Base-by-base conservation (phyloP, 768 basidiomycete genomes). In the Tulasnella calospora region DNA sequence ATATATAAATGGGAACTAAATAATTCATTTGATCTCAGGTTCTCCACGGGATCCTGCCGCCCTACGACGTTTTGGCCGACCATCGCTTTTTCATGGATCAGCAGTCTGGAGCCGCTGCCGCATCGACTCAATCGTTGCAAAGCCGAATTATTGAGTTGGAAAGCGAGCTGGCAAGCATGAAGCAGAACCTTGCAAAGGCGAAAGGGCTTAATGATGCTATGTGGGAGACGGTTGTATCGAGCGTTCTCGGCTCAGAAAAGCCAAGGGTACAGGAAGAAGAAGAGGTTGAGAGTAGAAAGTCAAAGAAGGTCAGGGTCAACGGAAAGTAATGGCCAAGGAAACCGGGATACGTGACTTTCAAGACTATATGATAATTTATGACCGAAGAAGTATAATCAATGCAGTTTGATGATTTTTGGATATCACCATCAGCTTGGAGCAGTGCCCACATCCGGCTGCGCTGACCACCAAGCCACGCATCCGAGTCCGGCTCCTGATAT, bases 151-250 rank as follows among this genome's bases (percentile, higher is more conserved):
- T 87, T 21, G 89, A 91, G 81, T 89, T 97, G 0, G 92, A 95
- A 84, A 84, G 85, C 3, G 94, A 98, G 83, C 88, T 95, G 10
- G 87, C 86, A 73, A 85, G 83, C 35, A 84, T 97, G 78, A 89
- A 87, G 70, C 88, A 89, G 70, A 91, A 95, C 79, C 86, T 98
- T 8, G 89, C 89, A 36, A 91, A 90, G 83, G 96, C 96, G 6
- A 94, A 95, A 82, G 90, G 92, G n/a, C 88, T 98, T 79, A 98
- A 98, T 81, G 95, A 98, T 82, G 87, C 89, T 74, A 97, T 98
- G 92, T 98, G 96, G 96, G 92, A 93, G 80, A 89, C 88, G 2
- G 89, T 95, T 0, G 92, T 96, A 38, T 90, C 92, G 80, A 88
- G 85, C 69, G 84, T 91, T 19, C 84, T 92, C 3, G 82, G 30